Evolutionary conservation across 495 filamentous ascomycete genomes (phyloP), one percentile per base, ranked within the genome.

Genomic region (Penicillium robsamsonii): DNA sequence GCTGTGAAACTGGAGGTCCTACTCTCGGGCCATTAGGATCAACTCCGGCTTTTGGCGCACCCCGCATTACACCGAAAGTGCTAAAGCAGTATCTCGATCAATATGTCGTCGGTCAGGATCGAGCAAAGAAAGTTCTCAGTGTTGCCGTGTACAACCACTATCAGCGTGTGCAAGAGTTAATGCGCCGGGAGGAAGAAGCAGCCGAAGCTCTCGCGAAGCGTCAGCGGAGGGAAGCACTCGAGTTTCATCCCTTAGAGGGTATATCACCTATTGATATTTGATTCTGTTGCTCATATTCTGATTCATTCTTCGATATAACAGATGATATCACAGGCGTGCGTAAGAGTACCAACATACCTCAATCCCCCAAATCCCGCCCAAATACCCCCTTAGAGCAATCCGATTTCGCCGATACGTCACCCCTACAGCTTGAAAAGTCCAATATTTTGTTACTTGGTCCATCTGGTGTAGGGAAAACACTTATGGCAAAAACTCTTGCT

Each of bases 111-210:
- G 95, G 95, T 22, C 94, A 98, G 68, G 89, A 96, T 62, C 86
- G 90, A 47, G 90, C 94, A n/a, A 98, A 97, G 80, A 94, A 94
- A 69, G 88, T 92, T 24, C 81, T 97, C 49, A 93, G 90, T 59
- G 87, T 92, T 11, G 91, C 92, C 4, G 89, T 98, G n/a, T 97
- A 91, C 72, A 96, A 97, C 74, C 94, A 98, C 65, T 97, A 96
- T 68, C 92, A 96, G 73, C 81, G 88, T 37, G 82, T 96, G 56
- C 86, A 89, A 56, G 89, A 96, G 63, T 64, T 91, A 22, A 77
- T 83, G 49, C 77, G 91, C 46, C 81, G 87, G 31, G 86, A 95
- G 60, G 88, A 94, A 55, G 88, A 92, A 58, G 84, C 87, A 53
- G 87, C 87, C 59, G 85, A 87, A 66, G 71, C 85, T 40, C 53